A percentile compares a stretch with the other conserved stretches of the same genome.
phyloP scores from a whole-genome alignment of 441 rosid species.

The Populus hybrid region DNA sequence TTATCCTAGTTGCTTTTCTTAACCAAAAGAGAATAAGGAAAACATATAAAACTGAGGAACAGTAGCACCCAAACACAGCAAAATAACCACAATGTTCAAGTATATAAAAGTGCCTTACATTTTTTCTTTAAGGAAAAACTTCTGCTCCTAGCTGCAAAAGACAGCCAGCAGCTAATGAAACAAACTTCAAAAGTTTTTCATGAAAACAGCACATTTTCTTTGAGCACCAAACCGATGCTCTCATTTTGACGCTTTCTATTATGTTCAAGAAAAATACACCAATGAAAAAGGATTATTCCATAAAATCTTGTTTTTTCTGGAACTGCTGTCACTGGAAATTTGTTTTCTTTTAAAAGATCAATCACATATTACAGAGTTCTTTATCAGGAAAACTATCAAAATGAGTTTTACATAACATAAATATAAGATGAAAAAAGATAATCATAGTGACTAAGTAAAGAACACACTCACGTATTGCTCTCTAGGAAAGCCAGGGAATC shows the following conservation, averaged over 20 bases:
- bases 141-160: not conserved
- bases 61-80: not conserved
- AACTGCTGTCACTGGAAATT: not conserved
- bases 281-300: not conserved
- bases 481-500: conserved; percentile 81
- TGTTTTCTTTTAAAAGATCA: not conserved
- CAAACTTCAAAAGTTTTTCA: not conserved
- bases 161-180: not conserved
- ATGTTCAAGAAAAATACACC: not conserved
- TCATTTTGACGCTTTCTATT: not conserved
- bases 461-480: conserved; percentile 58
- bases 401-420: not conserved
- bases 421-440: not conserved
- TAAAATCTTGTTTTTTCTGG: not conserved
- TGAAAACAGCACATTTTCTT: not conserved
- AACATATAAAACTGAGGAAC: not conserved
- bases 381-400: not conserved
- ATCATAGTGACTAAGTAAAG: conserved; percentile 7
- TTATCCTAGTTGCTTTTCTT: not conserved
- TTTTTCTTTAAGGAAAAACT: not conserved
- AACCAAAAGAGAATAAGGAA: not conserved
- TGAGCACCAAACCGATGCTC: not conserved
- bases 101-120: not conserved
- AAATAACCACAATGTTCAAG: not conserved
- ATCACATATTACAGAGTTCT: not conserved